phyloP scores from a whole-genome alignment of 176 grass and related monocot genomes.

The Aegilops umbellulata region DNA sequence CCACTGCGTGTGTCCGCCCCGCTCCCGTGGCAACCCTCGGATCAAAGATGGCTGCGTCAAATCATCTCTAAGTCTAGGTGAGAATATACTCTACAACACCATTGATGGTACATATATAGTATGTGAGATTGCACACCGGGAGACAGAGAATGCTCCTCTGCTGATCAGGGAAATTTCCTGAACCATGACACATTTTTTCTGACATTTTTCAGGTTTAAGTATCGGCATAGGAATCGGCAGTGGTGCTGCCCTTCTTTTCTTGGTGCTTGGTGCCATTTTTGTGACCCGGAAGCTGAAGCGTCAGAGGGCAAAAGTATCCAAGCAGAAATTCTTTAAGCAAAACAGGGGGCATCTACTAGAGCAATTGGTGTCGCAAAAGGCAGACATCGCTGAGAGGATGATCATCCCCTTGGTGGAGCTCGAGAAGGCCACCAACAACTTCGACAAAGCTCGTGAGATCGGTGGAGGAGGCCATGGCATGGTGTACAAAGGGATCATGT shows the following conservation, averaged over 20 bases:
- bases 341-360: conserved; percentile 43
- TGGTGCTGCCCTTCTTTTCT: conserved; percentile 22
- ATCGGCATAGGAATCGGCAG: conserved; percentile 47
- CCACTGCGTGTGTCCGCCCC: conserved; percentile 4
- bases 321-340: conserved; percentile 39
- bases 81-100: not conserved
- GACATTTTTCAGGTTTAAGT: conserved; percentile 29
- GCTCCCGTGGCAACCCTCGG: not conserved
- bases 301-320: conserved; percentile 16
- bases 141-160: not conserved
- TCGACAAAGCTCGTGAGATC: conserved; percentile 15
- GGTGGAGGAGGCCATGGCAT: conserved; percentile 44
- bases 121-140: not conserved
- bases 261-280: conserved; percentile 23
- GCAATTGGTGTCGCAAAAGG: conserved; percentile 42
- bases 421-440: conserved; percentile 35
- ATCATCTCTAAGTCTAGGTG: not conserved
- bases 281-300: conserved; percentile 24
- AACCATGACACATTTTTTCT: not conserved
- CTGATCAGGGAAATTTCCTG: not conserved
- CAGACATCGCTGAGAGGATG: conserved; percentile 53
- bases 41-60: conserved; percentile 13
- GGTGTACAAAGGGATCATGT: conserved; percentile 54
- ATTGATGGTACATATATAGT: not conserved
- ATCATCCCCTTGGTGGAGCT: conserved; percentile 43